Evolutionary conservation across 2,329 filamentous ascomycete genomes (phyloP), one percentile per base, ranked within the genome.

Genomic region (Pseudonectria buxi): DNA sequence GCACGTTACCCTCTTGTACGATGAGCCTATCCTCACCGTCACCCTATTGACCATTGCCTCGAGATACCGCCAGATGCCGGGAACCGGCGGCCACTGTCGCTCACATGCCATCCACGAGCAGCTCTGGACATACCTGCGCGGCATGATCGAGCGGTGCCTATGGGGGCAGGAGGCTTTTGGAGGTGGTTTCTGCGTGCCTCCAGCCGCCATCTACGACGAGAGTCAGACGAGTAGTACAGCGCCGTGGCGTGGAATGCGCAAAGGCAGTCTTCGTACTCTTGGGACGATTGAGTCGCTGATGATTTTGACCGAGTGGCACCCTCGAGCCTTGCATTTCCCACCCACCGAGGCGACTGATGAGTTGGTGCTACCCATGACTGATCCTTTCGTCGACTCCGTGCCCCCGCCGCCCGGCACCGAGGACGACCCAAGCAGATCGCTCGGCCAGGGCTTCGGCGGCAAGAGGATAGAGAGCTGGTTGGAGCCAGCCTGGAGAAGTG

Each of bases 101-200:
- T 86, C 88, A 0, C 86, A 92, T 51, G 83, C 87, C 31, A 94
- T 98, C 36, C 92, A 96, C 48, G 87, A 95, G 52, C 88, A 94
- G 59, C 74, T 96, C 5, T 98, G 92, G 92, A 86, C 81, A 22
- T 94, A 95, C 55, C 74, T 96, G 22, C 82, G 89, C 33, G 85
- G 87, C 39, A 95, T 96, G 85, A 92, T 96, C 46, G 87, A 95
- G 60, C 79, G 90, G 24, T 84, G 94, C 47, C 80, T 96, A 26
- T 96, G 88, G 84, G 92, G 89, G 7, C 90, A 95, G 56, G 90
- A 96, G 59, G 87, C 94, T 34, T 95, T 95, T 54, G 90, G 88
- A 22, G 86, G 86, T 16, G 87, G 86, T 12, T 88, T 90, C 57
- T 86, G 83, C 53, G 83, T 83, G 34, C 84, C 81, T 3, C 83